A percentile compares a stretch with the other conserved stretches of the same genome.
Conservation (phyloP, 352 stramenopile species). For the Phytophthora fragariaefolia region DNA sequence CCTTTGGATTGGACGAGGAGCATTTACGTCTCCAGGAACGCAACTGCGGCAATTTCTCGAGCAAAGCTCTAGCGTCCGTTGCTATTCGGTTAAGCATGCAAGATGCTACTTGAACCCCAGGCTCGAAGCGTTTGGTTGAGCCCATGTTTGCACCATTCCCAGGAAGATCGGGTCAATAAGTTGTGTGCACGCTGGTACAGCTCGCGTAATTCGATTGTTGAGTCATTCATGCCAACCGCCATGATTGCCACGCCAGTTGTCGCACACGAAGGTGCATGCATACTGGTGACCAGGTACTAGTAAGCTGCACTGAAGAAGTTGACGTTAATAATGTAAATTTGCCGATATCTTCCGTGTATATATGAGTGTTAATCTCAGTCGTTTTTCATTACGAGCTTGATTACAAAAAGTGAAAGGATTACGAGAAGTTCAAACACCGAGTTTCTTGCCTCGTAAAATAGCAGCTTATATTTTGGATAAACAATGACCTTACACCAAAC, state of each 20-base stretch:
- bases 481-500: slow-evolving; percentile 3
- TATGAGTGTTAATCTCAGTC: slow-evolving; percentile 3
- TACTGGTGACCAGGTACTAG: slow-evolving; percentile 38
- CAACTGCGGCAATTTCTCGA: neutral
- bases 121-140: neutral
- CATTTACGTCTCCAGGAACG: slow-evolving; percentile 36
- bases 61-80: neutral
- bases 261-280: slow-evolving; percentile 32
- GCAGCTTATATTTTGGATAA: slow-evolving; percentile 17
- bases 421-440: neutral
- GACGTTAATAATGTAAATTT: slow-evolving; percentile 43
- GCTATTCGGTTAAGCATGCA: neutral
- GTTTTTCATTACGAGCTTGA: slow-evolving; percentile 39
- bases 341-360: slow-evolving; percentile 45
- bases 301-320: slow-evolving; percentile 54
- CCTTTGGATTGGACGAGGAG: slow-evolving; percentile 38
- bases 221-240: neutral
- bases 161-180: neutral
- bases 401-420: slow-evolving; percentile 19
- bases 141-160: neutral
- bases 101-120: neutral
- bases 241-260: slow-evolving; percentile 3
- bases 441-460: neutral
- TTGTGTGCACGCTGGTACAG: neutral
- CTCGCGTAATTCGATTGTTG: neutral